Percentiles rank a stretch among this genome's conserved stretches.
These are phyloP conservation scores for Azolla pinnata DNA, from an alignment of 75 land plant species.

Conservation along the genomic window DNA sequence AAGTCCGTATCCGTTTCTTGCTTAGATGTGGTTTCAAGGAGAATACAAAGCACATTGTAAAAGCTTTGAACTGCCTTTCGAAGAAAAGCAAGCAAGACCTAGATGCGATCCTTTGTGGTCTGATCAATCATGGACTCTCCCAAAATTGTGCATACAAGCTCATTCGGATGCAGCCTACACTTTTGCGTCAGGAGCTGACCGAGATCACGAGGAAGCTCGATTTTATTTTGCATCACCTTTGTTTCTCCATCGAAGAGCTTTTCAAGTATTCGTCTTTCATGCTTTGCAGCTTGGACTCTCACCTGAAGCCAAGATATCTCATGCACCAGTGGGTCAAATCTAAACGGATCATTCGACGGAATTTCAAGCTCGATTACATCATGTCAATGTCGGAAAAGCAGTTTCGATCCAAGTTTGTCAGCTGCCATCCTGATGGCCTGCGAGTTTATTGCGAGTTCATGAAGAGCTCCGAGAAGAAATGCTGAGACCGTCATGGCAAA, in stretches of 20 bases:
- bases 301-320: background rate
- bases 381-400: conserved; percentile 1
- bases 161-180: background rate
- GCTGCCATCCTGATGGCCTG: background rate
- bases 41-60: background rate
- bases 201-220: background rate
- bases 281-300: background rate
- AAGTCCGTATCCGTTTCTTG: background rate
- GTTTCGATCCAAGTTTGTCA: background rate
- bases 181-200: background rate
- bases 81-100: background rate
- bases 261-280: conserved; percentile 2
- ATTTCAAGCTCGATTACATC: conserved; percentile 5
- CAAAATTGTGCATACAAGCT: background rate
- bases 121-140: background rate
- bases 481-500: too few relatives aligned
- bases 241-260: background rate
- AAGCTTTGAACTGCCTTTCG: background rate
- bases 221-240: background rate
- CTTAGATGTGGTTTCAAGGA: conserved; percentile 1
- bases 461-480: too few relatives aligned
- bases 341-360: background rate
- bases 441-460: background rate
- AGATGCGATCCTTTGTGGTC: background rate
- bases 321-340: background rate